Evolutionary conservation across 2,329 filamentous ascomycete genomes (phyloP).

Genomic region (Eutypella sp.): DNA sequence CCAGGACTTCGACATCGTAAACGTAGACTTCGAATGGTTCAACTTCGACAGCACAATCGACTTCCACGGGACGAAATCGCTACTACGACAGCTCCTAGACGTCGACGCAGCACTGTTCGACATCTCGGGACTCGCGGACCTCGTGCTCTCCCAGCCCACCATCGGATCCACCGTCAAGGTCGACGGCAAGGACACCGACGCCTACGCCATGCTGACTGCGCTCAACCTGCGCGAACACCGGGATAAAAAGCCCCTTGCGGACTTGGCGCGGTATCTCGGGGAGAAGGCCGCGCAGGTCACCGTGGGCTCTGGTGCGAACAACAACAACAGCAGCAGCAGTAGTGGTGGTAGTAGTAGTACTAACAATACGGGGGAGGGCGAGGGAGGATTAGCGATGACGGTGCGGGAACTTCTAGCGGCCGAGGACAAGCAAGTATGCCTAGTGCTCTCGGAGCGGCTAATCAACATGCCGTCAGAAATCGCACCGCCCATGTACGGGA

Average conservation of each 20-base stretch:
- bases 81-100: constrained; percentile 89
- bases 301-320: background rate
- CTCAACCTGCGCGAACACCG: constrained; percentile 77
- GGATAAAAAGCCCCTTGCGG: constrained; percentile 66
- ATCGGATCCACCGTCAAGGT: constrained; percentile 95
- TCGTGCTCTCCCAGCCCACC: constrained; percentile 80
- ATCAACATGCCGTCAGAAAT: constrained; percentile 97
- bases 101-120: constrained; percentile 81
- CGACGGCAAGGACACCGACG: constrained; percentile 88
- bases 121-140: constrained; percentile 77
- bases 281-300: constrained; percentile 41
- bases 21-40: constrained; percentile 99
- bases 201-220: constrained; percentile 87
- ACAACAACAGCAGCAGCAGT: constrained; percentile 26
- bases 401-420: constrained; percentile 55
- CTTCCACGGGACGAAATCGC: constrained; percentile 88
- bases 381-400: constrained; percentile 47
- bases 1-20: constrained; percentile 83
- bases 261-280: constrained; percentile 66
- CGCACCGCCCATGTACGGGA: constrained; percentile 87
- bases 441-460: constrained; percentile 86
- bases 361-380: no score
- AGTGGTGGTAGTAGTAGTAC: no score
- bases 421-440: constrained; percentile 64
- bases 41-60: constrained; percentile 86